Evolutionary conservation across 129 eudicot genomes (phyloP).

Genomic region (Pseudognaphalium luteoalbum): DNA sequence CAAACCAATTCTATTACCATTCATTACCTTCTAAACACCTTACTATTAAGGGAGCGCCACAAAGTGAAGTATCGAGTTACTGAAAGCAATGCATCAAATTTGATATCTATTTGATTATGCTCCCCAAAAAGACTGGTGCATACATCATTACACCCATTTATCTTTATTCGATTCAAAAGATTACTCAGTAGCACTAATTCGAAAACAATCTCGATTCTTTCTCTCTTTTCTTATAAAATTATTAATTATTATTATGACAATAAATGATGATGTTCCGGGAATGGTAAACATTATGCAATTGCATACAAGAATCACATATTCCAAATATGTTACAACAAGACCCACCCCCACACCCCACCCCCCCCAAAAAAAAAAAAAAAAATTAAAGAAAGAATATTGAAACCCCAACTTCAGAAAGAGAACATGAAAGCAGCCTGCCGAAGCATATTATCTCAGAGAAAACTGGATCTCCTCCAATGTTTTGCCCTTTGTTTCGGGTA

Average conservation of each 20-base stretch:
- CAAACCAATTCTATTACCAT: too few relatives aligned
- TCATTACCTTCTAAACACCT: too few relatives aligned
- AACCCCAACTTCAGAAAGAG: not conserved
- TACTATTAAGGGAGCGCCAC: too few relatives aligned
- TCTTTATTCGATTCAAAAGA: not conserved
- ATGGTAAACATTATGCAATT: slow-evolving; percentile 19
- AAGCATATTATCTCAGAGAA: slow-evolving; percentile 59
- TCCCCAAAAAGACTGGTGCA: too few relatives aligned
- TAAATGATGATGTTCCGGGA: not conserved
- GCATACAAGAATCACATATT: slow-evolving; percentile 18
- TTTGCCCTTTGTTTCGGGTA: slow-evolving; percentile 93
- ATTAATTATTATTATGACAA: not conserved
- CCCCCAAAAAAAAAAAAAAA: not conserved
- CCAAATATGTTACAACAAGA: slow-evolving; percentile 17
- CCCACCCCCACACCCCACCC: not conserved
- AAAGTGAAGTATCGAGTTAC: too few relatives aligned
- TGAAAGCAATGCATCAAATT: too few relatives aligned
- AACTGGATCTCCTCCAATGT: slow-evolving; percentile 89
- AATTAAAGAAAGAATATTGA: slow-evolving; percentile 13
- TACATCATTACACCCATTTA: too few relatives aligned
- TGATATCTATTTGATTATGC: too few relatives aligned
- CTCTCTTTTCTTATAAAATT: slow-evolving; percentile 2
- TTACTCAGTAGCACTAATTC: not conserved
- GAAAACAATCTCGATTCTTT: slow-evolving; percentile 13
- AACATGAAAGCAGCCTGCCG: slow-evolving; percentile 1